Evolutionary conservation across 1,284 basidiomycete species (phyloP).

Genomic region (Coniferiporia weirii): DNA sequence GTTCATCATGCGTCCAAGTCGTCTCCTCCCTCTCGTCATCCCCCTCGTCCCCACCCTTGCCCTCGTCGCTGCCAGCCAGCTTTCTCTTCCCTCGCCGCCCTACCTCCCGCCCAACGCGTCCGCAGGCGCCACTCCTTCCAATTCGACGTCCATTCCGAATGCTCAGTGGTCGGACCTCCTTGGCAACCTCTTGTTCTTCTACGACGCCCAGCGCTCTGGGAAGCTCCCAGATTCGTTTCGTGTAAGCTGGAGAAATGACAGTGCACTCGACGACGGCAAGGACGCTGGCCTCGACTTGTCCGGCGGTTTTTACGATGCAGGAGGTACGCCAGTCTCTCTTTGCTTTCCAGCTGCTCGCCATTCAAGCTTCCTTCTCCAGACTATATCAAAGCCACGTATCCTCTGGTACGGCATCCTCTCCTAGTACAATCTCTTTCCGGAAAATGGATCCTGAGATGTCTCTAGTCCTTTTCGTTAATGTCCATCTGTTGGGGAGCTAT

Average conservation of each 20-base stretch:
- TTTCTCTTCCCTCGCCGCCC: constrained; percentile 56
- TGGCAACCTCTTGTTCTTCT: constrained; percentile 82
- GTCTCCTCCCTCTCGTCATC: background rate
- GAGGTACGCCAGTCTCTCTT: constrained; percentile 42
- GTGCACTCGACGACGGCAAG: constrained; percentile 69
- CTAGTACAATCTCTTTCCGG: background rate
- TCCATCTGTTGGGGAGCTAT: constrained; percentile 85
- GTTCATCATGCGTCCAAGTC: background rate
- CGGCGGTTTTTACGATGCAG: constrained; percentile 91
- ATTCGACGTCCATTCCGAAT: constrained; percentile 46
- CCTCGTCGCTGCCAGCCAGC: constrained; percentile 32
- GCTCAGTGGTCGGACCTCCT: constrained; percentile 77
- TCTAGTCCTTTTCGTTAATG: constrained; percentile 59
- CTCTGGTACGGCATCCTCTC: constrained; percentile 47
- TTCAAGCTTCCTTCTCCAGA: constrained; percentile 37
- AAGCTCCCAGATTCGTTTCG: constrained; percentile 64
- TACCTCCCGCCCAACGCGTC: constrained; percentile 61
- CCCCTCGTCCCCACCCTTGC: background rate
- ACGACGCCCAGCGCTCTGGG: constrained; percentile 87
- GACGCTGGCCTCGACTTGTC: constrained; percentile 72
- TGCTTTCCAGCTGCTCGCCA: background rate
- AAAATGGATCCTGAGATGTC: background rate
- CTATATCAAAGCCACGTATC: constrained; percentile 84
- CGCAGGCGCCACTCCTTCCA: constrained; percentile 48
- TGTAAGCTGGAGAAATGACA: constrained; percentile 84